Conservation (phyloP, 805 yeast genomes). For the Monosporozyma aquatica region DNA sequence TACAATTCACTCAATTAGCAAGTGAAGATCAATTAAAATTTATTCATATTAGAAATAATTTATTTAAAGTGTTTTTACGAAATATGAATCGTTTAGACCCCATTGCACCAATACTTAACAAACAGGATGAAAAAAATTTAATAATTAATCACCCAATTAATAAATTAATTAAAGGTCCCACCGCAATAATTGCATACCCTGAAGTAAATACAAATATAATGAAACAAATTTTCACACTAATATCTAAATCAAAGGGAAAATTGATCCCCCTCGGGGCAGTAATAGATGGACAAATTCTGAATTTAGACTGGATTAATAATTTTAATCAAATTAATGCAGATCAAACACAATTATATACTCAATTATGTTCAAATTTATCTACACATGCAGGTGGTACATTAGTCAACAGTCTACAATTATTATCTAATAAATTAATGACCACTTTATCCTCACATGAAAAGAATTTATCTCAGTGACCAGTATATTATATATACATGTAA, state of each 20-base stretch:
- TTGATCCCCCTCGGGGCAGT: constrained; percentile 80
- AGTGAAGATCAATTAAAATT: constrained; percentile 55
- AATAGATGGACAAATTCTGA: constrained; percentile 49
- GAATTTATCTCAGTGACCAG: no score
- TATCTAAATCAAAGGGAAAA: constrained; percentile 64
- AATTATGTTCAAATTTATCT: background rate
- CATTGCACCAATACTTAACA: constrained; percentile 30
- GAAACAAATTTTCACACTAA: constrained; percentile 47
- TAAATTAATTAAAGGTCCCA: constrained; percentile 72
- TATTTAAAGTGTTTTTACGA: constrained; percentile 70
- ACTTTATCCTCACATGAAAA: background rate
- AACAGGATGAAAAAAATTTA: constrained; percentile 31
- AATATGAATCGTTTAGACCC: constrained; percentile 68
- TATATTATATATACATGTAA: constrained; percentile 1
- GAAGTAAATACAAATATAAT: constrained; percentile 65
- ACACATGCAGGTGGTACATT: background rate
- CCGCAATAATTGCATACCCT: constrained; percentile 65
- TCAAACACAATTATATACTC: background rate
- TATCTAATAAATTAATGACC: background rate
- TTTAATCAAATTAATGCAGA: constrained; percentile 33
- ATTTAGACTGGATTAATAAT: constrained; percentile 42
- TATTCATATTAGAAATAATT: constrained; percentile 55
- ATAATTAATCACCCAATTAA: constrained; percentile 53
- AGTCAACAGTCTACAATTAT: background rate
- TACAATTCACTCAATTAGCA: constrained; percentile 35